Percentiles rank a stretch among this genome's conserved stretches.
Evolutionary conservation across 2,329 filamentous ascomycete species (phyloP).

Genomic region (Cladosporium halotolerans): DNA sequence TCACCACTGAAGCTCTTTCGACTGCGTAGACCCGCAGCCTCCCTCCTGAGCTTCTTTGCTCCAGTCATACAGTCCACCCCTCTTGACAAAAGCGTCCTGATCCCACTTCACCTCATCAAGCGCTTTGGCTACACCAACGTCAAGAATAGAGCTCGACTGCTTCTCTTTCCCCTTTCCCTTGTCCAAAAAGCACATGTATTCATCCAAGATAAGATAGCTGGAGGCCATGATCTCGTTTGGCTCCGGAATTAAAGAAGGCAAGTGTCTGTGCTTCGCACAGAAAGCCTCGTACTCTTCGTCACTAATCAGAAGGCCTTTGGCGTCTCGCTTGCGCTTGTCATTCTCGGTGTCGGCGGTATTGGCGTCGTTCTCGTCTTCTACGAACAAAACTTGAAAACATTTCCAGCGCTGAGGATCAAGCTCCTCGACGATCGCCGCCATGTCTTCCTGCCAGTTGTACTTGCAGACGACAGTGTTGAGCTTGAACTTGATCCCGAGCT

Average conservation of each 20-base stretch:
- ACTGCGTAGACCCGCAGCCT: conserved; percentile 2
- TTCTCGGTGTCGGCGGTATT: conserved; percentile 17
- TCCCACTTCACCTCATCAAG: conserved; percentile 44
- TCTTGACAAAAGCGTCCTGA: conserved; percentile 36
- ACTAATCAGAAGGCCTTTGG: conserved; percentile 36
- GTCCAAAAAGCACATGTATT: conserved; percentile 47
- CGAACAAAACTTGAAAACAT: conserved; percentile 49
- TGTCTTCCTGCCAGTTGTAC: conserved; percentile 45
- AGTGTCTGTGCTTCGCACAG: conserved; percentile 39
- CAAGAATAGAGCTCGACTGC: conserved; percentile 35
- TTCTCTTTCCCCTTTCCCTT: conserved; percentile 31
- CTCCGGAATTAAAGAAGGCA: conserved; percentile 44
- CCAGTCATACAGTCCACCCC: conserved; percentile 49
- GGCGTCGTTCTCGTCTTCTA: conserved; percentile 49
- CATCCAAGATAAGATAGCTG: conserved; percentile 48
- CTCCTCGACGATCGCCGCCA: conserved; percentile 28
- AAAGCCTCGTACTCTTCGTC: conserved; percentile 33
- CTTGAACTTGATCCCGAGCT: conserved; percentile 50
- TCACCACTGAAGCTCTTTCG: conserved; percentile 14
- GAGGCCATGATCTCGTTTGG: conserved; percentile 46
- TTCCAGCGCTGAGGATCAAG: conserved; percentile 51
- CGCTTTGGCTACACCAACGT: conserved; percentile 44
- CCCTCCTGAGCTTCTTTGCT: conserved; percentile 12
- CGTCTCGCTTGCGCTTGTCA: conserved; percentile 29
- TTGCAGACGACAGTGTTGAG: conserved; percentile 50